Conservation (phyloP, 306 rosid genomes). For the Carpinus viminea region DNA sequence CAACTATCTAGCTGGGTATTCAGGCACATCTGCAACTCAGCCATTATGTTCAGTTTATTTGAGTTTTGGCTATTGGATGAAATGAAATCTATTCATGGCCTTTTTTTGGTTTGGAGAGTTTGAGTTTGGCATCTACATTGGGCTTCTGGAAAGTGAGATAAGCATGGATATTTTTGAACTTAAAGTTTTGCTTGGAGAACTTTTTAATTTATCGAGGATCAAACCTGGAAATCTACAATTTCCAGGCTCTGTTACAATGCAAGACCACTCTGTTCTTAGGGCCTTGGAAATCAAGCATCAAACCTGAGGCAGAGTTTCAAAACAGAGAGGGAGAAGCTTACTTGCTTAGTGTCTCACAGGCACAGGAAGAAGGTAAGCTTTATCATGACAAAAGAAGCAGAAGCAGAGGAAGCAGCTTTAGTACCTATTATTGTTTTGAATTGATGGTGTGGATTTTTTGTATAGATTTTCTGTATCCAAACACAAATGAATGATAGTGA, state of each 20-base stretch:
- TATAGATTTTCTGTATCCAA: slow-evolving; percentile 30
- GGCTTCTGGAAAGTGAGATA: no score
- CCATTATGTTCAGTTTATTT: no score
- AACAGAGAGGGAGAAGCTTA: slow-evolving; percentile 49
- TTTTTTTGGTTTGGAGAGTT: no score
- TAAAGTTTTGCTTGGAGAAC: no score
- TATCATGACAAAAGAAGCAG: not conserved
- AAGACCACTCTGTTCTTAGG: slow-evolving; percentile 56
- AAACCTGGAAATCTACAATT: slow-evolving; percentile 26
- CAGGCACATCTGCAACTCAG: no score
- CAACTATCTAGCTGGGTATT: no score
- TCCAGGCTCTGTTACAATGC: slow-evolving; percentile 41
- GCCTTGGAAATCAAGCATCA: slow-evolving; percentile 55
- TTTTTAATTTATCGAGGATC: no score
- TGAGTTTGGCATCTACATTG: no score
- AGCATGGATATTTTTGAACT: no score
- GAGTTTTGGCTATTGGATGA: no score
- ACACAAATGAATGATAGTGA: slow-evolving; percentile 27
- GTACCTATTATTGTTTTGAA: slow-evolving; percentile 15
- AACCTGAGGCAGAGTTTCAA: slow-evolving; percentile 52
- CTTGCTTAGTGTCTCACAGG: slow-evolving; percentile 50
- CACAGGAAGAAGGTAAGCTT: not conserved
- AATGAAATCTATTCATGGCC: no score
- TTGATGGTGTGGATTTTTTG: slow-evolving; percentile 33
- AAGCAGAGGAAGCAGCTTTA: not conserved